phyloP scores from a whole-genome alignment of 1,284 basidiomycete species.

The Amylostereum chailletii region DNA sequence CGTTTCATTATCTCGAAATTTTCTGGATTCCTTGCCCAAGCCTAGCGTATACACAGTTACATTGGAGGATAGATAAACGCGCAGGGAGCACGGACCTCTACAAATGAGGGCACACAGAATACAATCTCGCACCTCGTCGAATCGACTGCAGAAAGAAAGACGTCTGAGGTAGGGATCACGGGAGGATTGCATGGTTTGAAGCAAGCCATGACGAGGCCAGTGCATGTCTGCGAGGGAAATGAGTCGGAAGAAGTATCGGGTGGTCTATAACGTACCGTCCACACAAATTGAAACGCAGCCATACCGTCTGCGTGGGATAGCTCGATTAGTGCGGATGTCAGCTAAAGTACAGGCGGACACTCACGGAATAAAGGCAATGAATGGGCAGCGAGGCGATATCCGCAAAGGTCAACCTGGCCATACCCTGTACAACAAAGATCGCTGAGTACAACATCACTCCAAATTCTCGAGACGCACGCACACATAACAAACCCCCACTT shows the following conservation, averaged over 20 bases:
- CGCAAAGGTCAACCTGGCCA: conserved; percentile 15
- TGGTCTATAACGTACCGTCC: conserved; percentile 7
- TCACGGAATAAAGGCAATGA: conserved; percentile 15
- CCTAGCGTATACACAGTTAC: conserved; percentile 4
- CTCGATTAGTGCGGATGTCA: neutral
- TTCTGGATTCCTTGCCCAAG: conserved; percentile 11
- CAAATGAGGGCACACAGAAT: conserved; percentile 18
- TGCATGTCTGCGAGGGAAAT: conserved; percentile 12
- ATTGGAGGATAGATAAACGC: neutral
- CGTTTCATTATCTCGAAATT: conserved; percentile 7
- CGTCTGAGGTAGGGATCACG: conserved; percentile 16
- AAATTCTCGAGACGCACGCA: conserved; percentile 1
- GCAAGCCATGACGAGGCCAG: conserved; percentile 17
- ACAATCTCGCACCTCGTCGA: conserved; percentile 13
- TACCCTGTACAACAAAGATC: conserved; percentile 10
- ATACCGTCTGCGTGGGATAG: conserved; percentile 12
- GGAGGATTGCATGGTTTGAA: conserved; percentile 17
- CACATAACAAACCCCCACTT: conserved; percentile 10
- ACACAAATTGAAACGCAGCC: conserved; percentile 11
- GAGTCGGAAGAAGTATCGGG: too few relatives aligned
- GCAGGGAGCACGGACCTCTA: conserved; percentile 17
- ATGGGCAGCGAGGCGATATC: conserved; percentile 11
- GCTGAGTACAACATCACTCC: neutral
- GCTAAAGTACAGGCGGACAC: neutral
- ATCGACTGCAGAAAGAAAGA: conserved; percentile 13